These are phyloP conservation scores for Begonia peltatifolia DNA, from an alignment of 306 rosid genomes.

Conservation along the genomic window DNA sequence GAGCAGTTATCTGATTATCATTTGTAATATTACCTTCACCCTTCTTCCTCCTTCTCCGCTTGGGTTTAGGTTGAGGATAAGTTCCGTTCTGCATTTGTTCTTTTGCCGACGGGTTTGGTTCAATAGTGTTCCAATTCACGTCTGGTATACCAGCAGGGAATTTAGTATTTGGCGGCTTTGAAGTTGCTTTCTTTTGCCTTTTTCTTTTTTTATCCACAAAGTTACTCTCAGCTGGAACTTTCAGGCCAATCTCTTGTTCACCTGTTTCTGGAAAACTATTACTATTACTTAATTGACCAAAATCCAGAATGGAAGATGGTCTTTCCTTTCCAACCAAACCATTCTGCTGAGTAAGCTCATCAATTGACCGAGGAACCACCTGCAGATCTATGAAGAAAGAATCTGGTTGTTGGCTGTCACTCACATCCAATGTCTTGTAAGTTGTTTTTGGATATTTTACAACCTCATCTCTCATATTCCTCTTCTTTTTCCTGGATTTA, in stretches of 20 bases:
- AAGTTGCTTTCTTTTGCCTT: background rate
- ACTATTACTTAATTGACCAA: background rate
- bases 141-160: conserved; percentile 24
- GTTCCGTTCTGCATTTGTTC: background rate
- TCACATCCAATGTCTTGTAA: conserved; percentile 7
- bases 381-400: conserved; percentile 25
- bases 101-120: conserved; percentile 4
- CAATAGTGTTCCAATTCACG: conserved; percentile 40
- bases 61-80: conserved; percentile 7
- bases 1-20: conserved; percentile 29
- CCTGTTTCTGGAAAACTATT: background rate
- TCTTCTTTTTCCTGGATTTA: conserved; percentile 19
- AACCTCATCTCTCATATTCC: conserved; percentile 18
- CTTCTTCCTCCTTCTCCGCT: conserved; percentile 11
- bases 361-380: conserved; percentile 6
- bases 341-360: conserved; percentile 1
- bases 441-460: conserved; percentile 9
- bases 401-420: conserved; percentile 17
- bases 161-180: background rate
- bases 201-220: background rate
- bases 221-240: background rate
- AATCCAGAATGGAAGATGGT: background rate
- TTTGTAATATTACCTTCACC: background rate
- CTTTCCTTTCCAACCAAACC: background rate
- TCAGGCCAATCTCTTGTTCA: background rate